phyloP scores from a whole-genome alignment of 73 alveolate species.

The Tetrahymena thermophila region DNA sequence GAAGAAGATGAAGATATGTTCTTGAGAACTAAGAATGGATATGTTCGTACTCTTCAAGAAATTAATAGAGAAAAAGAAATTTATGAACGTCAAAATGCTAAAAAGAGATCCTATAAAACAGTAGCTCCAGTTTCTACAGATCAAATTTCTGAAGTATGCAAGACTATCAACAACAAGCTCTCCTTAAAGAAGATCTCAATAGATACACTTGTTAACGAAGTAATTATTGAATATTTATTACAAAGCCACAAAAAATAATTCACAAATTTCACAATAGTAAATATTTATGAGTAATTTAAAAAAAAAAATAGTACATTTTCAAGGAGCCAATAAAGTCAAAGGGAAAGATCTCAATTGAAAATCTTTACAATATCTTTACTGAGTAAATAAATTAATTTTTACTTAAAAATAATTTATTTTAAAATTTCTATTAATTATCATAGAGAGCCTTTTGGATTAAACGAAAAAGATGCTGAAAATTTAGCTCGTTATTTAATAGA shows the following conservation, averaged over 20 bases:
- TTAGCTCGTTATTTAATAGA: neutral
- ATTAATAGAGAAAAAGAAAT: neutral
- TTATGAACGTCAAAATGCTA: neutral
- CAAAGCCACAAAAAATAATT: too few species aligned
- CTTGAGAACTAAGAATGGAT: neutral
- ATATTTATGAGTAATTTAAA: too few species aligned
- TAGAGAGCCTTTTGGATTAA: neutral
- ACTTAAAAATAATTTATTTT: neutral
- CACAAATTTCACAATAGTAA: too few species aligned
- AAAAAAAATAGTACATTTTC: neutral
- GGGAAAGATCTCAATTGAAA: neutral
- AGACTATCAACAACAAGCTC: neutral
- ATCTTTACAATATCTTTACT: neutral
- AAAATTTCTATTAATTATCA: neutral
- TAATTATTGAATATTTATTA: neutral
- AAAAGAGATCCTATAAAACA: neutral
- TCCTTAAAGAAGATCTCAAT: neutral
- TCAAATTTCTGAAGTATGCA: neutral
- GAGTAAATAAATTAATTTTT: neutral
- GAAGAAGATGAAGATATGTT: neutral
- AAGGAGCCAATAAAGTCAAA: neutral
- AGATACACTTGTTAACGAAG: neutral
- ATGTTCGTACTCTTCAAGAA: neutral
- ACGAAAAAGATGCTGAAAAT: neutral
- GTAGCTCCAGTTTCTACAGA: neutral